These are phyloP conservation scores for Nicotiana knightiana DNA, from an alignment of 257 asterid species.

Conservation along the genomic window DNA sequence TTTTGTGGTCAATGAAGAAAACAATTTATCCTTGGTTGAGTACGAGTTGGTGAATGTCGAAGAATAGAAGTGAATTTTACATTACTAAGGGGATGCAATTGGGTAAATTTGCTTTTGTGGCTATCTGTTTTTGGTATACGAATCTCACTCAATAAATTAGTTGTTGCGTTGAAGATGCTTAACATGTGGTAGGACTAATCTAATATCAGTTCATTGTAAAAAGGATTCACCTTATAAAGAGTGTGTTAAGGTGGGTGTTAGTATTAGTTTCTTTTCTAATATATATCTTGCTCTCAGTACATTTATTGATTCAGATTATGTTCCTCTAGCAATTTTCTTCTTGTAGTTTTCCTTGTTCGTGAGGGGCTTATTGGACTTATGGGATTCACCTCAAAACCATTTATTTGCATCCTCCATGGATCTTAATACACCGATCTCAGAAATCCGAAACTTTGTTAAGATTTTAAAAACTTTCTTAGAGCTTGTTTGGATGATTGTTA, in stretches of 20 bases:
- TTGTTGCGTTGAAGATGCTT: conserved; percentile 25
- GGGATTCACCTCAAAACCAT: neutral
- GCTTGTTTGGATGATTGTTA: no score
- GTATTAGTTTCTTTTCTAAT: neutral
- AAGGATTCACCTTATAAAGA: conserved; percentile 19
- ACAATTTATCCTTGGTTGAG: conserved; percentile 68
- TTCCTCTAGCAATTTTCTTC: neutral
- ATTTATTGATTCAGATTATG: neutral
- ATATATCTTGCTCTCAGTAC: neutral
- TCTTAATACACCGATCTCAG: neutral
- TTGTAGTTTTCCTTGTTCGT: neutral
- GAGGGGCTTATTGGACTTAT: neutral
- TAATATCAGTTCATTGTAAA: conserved; percentile 42
- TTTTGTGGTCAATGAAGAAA: conserved; percentile 68
- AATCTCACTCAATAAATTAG: conserved; percentile 30
- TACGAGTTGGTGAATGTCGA: conserved; percentile 68
- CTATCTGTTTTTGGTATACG: conserved; percentile 42
- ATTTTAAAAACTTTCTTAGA: neutral
- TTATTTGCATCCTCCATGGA: neutral
- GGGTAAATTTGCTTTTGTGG: conserved; percentile 23
- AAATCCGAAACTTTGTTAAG: neutral
- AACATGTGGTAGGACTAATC: conserved; percentile 39
- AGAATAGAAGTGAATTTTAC: conserved; percentile 19
- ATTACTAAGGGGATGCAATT: conserved; percentile 16
- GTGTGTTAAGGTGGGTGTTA: conserved; percentile 19